These are phyloP conservation scores for Calonectria naviculata DNA, from an alignment of 2,329 filamentous ascomycete genomes.

Conservation along the genomic window DNA sequence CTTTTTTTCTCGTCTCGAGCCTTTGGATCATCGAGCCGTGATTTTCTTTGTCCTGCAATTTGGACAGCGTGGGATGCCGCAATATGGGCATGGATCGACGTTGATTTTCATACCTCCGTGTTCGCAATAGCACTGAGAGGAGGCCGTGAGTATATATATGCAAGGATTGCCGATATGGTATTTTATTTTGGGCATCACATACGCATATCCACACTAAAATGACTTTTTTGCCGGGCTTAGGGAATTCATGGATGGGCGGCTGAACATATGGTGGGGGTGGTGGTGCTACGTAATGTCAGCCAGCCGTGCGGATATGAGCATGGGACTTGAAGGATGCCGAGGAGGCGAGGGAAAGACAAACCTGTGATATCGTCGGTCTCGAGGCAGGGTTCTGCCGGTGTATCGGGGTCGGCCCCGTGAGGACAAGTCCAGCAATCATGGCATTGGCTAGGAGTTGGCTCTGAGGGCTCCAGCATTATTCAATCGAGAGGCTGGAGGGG, in stretches of 20 bases:
- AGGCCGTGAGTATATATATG: slow-evolving; percentile 16
- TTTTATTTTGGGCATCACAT: not conserved
- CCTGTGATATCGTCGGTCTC: not conserved
- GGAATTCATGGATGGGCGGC: not conserved
- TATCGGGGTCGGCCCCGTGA: not conserved
- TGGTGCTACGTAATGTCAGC: not conserved
- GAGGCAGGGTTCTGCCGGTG: not conserved
- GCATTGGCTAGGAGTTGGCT: not conserved
- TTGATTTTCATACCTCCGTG: slow-evolving; percentile 33
- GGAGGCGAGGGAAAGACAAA: not conserved
- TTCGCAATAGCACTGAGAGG: slow-evolving; percentile 24
- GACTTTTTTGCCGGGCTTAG: not conserved
- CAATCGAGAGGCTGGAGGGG: not conserved
- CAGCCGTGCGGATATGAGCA: not conserved
- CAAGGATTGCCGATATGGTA: not conserved
- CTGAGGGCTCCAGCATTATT: not conserved
- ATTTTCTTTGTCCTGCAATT: slow-evolving; percentile 30
- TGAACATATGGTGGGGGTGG: not conserved
- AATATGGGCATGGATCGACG: slow-evolving; percentile 30
- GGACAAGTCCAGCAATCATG: not conserved
- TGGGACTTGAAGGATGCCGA: not conserved
- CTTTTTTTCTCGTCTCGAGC: slow-evolving; percentile 2
- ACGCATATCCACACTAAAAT: slow-evolving; percentile 4
- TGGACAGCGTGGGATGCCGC: slow-evolving; percentile 21
- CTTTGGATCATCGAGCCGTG: slow-evolving; percentile 2